A percentile compares a stretch with the other conserved stretches of the same genome.
phyloP scores from a whole-genome alignment of 306 rosid genomes.

The Amphicarpaea edgeworthii region DNA sequence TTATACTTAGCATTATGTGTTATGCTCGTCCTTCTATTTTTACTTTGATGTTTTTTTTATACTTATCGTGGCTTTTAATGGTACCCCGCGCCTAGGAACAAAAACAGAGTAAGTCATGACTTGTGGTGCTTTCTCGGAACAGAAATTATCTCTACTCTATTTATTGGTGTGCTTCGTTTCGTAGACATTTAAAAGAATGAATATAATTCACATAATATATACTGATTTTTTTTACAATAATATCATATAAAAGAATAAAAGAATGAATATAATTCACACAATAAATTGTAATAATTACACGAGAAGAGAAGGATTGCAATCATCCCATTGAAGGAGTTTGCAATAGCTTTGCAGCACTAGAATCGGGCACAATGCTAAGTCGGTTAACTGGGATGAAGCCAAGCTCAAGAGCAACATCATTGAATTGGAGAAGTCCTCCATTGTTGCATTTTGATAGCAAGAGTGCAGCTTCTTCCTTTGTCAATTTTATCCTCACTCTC shows the following conservation, averaged over 20 bases:
- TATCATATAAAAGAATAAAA: no score
- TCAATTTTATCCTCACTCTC: conserved; percentile 70
- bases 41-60: background rate
- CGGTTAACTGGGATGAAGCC: conserved; percentile 43
- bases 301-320: background rate
- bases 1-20: background rate
- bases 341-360: background rate
- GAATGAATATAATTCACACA: background rate
- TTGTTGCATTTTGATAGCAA: conserved; percentile 61
- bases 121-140: no score
- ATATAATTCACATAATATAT: no score
- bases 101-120: no score
- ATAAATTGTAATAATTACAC: background rate
- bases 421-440: conserved; percentile 64
- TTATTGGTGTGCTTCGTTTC: background rate
- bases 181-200: no score
- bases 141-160: no score
- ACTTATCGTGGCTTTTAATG: no score
- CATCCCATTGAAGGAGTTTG: background rate
- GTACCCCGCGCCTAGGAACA: no score
- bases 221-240: no score
- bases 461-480: conserved; percentile 71
- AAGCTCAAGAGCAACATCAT: conserved; percentile 61
- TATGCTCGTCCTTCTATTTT: background rate
- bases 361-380: conserved; percentile 34